Base-by-base conservation (phyloP, 495 filamentous ascomycete genomes). In the Chaetomidium leptoderma region DNA sequence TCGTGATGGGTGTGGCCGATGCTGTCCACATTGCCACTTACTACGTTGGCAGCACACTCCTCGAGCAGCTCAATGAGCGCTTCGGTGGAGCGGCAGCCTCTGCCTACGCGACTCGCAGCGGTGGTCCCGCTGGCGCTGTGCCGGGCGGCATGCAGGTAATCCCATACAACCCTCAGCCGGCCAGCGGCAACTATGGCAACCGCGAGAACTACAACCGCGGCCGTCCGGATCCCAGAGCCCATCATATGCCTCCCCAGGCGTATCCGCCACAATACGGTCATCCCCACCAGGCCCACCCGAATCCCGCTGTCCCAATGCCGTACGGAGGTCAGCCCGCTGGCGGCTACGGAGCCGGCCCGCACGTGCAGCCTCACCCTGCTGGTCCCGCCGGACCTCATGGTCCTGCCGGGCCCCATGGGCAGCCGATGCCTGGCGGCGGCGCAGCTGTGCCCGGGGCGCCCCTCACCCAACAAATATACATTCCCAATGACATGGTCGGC, bases 401-500 rank as follows among this genome's bases (percentile, higher is more conserved):
- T 43, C 80, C 82, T 61, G 78, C 74, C 63, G 66, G 64, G 8
- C 88, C 86, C 53, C 81, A 86, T 43, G 79, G 77, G 44, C 86
- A 85, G 55, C 89, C 90, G 6, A 86, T 91, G 70, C 83, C 84
- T 64, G 84, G 83, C 42, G 83, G 86, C 42, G 83, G 86, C 65
- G 73, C 65, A 6, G 48, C 24, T n/a, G 81, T 93, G 56, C 86
- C 89, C 35, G 91, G 90, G 35, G 86, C 92, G 59, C 90, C 93
- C 56, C 74, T 98, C 62, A 98, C 93, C 2, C 93, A 98, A 69
- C 93, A 98, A 72, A 98, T 98, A 62, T 98, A 86, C 75, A 98
- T 98, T 67, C 93, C 93, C 43, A 98, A 98, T 71, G 93, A 98
- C 67, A 98, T 98, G 93, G 93, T 98, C 52, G 93, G 93, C 48